These are phyloP conservation scores for Termitomyces titanicus DNA, from an alignment of 768 basidiomycete genomes.

Conservation along the genomic window DNA sequence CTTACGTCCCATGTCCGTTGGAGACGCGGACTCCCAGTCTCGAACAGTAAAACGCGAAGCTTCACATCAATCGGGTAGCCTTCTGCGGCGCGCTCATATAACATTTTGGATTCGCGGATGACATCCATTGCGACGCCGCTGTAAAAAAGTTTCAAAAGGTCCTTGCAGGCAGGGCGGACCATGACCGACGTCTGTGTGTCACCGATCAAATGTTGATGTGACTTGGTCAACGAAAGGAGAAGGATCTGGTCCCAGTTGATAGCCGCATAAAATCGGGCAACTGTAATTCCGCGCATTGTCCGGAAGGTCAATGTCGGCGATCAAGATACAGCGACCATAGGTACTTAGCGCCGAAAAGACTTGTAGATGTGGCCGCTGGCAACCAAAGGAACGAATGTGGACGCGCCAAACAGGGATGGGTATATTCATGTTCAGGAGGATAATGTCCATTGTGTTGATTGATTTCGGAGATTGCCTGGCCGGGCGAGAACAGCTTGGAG, in stretches of 20 bases:
- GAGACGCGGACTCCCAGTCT: not conserved
- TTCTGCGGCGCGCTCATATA: slow-evolving; percentile 12
- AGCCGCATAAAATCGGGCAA: slow-evolving; percentile 15
- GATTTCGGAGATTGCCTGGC: slow-evolving; percentile 1
- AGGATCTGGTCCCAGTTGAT: slow-evolving; percentile 13
- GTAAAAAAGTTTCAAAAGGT: not conserved
- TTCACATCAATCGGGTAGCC: slow-evolving; percentile 12
- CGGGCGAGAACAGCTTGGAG: not conserved
- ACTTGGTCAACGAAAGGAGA: slow-evolving; percentile 4
- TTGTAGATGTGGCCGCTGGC: not conserved
- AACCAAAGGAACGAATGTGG: too few species aligned
- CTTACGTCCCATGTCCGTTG: slow-evolving; percentile 15
- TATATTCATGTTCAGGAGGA: not conserved
- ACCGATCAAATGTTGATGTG: slow-evolving; percentile 11
- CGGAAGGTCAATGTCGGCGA: slow-evolving; percentile 6
- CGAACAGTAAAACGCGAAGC: slow-evolving; percentile 1
- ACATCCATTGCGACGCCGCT: slow-evolving; percentile 9
- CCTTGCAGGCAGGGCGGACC: not conserved
- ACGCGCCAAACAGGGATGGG: not conserved
- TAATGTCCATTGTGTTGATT: not conserved
- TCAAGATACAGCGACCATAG: slow-evolving; percentile 5
- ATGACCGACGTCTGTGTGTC: slow-evolving; percentile 2
- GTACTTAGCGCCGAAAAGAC: not conserved
- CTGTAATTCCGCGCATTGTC: slow-evolving; percentile 14
- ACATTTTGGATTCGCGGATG: slow-evolving; percentile 12